Evolutionary conservation across 768 basidiomycete species (phyloP).

Genomic region (Austroboletus festivus): DNA sequence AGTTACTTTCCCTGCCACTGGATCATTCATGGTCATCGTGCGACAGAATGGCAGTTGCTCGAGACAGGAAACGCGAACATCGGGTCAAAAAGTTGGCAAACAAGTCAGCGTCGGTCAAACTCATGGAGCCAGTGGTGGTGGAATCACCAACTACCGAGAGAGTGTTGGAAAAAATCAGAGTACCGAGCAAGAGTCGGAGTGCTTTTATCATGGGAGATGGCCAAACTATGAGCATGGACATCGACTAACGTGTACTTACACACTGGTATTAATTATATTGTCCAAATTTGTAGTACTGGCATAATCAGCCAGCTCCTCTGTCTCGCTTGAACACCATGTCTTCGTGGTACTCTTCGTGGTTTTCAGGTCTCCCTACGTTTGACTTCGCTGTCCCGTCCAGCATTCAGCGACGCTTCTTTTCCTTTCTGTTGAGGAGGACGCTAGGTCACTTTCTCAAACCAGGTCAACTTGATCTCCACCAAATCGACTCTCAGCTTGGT

Average conservation of each 20-base stretch:
- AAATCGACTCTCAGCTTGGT: slow-evolving; percentile 92
- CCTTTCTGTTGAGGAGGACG: slow-evolving; percentile 79
- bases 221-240: slow-evolving; percentile 88
- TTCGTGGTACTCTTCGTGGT: slow-evolving; percentile 59
- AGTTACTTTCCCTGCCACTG: neutral
- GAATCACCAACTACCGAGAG: slow-evolving; percentile 44
- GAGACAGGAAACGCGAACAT: slow-evolving; percentile 73
- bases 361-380: slow-evolving; percentile 54
- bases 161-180: slow-evolving; percentile 77
- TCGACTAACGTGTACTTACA: slow-evolving; percentile 64
- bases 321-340: slow-evolving; percentile 35
- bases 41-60: slow-evolving; percentile 77
- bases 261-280: no score
- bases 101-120: slow-evolving; percentile 53
- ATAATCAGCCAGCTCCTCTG: neutral
- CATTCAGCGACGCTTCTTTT: slow-evolving; percentile 86
- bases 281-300: slow-evolving; percentile 17
- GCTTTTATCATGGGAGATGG: slow-evolving; percentile 82
- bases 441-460: slow-evolving; percentile 86
- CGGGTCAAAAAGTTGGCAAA: slow-evolving; percentile 61
- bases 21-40: neutral
- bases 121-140: slow-evolving; percentile 60
- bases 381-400: slow-evolving; percentile 63
- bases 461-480: slow-evolving; percentile 81
- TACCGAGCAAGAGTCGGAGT: slow-evolving; percentile 56